These are phyloP conservation scores for Suillus tomentosus DNA, from an alignment of 768 basidiomycete genomes.

Conservation along the genomic window DNA sequence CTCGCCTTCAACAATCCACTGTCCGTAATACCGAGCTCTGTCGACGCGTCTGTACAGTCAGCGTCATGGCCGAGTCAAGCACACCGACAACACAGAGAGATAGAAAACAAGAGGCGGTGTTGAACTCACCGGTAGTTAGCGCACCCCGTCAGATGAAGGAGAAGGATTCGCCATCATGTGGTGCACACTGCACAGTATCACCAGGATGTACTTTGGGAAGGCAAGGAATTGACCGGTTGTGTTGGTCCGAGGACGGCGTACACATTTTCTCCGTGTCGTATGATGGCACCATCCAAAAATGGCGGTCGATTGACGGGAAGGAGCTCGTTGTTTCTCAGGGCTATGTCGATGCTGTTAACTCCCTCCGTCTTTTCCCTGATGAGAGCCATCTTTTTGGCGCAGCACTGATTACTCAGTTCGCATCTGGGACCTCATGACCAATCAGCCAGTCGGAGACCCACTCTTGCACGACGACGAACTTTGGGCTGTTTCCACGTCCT, in stretches of 20 bases:
- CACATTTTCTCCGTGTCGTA: background rate
- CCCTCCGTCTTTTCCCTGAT: too few relatives aligned
- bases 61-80: background rate
- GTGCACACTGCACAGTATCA: background rate
- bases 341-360: too few relatives aligned
- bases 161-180: background rate
- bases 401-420: too few relatives aligned
- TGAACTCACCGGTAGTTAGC: background rate
- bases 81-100: background rate
- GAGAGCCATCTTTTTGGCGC: too few relatives aligned
- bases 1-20: background rate
- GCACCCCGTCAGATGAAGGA: background rate
- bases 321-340: too few relatives aligned
- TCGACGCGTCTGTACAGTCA: background rate
- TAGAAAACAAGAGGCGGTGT: background rate
- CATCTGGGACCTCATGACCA: too few relatives aligned
- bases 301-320: too few relatives aligned
- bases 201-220: constrained; percentile 2
- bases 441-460: constrained; percentile 28
- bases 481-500: constrained; percentile 71
- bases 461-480: constrained; percentile 83
- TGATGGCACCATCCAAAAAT: background rate
- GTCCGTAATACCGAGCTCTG: background rate
- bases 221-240: background rate
- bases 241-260: background rate